A percentile compares a stretch with the other conserved stretches of the same genome.
These are phyloP conservation scores for Musa troglodytarum DNA, from an alignment of 176 grass and related monocot species.

Conservation along the genomic window DNA sequence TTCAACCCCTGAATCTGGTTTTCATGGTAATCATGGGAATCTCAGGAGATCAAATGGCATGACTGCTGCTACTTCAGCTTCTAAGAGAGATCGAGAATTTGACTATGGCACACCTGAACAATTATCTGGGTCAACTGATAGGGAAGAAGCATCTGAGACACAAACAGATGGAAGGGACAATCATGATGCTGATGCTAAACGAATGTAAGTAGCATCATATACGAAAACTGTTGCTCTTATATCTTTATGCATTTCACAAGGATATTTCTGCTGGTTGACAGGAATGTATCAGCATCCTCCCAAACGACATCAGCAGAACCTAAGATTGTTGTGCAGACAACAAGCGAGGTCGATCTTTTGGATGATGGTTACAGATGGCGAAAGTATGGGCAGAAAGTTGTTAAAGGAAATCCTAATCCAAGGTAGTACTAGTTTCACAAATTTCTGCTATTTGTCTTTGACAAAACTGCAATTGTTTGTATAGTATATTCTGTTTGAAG, in stretches of 20 bases:
- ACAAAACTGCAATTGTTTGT: background rate
- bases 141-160: constrained; percentile 42
- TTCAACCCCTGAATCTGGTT: constrained; percentile 13
- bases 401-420: constrained; percentile 93
- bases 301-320: constrained; percentile 59
- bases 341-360: constrained; percentile 90
- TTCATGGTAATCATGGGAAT: background rate
- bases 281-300: constrained; percentile 33
- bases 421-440: constrained; percentile 31
- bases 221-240: background rate
- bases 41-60: background rate
- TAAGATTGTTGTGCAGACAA: constrained; percentile 88
- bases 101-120: constrained; percentile 19
- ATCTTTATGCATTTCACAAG: background rate
- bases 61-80: background rate
- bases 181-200: constrained; percentile 47
- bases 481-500: no score
- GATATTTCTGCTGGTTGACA: background rate
- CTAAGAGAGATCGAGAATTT: background rate
- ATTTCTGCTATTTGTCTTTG: background rate
- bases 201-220: constrained; percentile 41
- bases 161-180: constrained; percentile 28
- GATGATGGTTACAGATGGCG: constrained; percentile 96
- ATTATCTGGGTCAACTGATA: constrained; percentile 53
- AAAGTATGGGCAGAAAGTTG: constrained; percentile 88